Evolutionary conservation across 306 rosid genomes (phyloP).

Genomic region (Begonia fuchsioides): DNA sequence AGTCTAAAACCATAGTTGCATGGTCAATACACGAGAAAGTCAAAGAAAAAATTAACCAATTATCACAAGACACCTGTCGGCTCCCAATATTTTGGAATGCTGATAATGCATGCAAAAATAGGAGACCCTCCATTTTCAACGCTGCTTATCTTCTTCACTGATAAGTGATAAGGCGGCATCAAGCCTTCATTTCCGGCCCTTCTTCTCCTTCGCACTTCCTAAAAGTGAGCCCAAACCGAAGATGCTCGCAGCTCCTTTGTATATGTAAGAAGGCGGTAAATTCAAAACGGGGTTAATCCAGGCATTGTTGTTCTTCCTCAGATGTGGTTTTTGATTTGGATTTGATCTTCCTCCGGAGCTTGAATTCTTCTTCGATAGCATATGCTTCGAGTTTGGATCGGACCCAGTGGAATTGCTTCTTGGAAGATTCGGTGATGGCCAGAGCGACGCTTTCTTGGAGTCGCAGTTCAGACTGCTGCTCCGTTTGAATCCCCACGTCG

Average conservation of each 20-base stretch:
- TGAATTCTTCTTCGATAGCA: constrained; percentile 20
- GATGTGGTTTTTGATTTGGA: constrained; percentile 35
- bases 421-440: constrained; percentile 38
- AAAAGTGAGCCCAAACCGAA: constrained; percentile 65
- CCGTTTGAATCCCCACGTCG: constrained; percentile 82
- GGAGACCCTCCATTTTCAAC: no score
- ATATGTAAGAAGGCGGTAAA: constrained; percentile 60
- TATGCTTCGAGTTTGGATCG: constrained; percentile 32
- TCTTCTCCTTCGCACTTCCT: constrained; percentile 45
- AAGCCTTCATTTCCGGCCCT: constrained; percentile 32
- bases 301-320: constrained; percentile 41
- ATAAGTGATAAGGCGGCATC: no score
- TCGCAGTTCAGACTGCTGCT: constrained; percentile 65
- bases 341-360: constrained; percentile 5
- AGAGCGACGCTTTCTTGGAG: constrained; percentile 26
- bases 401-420: constrained; percentile 80
- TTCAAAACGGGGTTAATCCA: constrained; percentile 59
- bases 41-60: no score
- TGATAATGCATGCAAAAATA: no score
- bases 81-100: no score
- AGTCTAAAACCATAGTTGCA: no score
- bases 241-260: constrained; percentile 51
- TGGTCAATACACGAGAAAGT: no score
- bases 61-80: no score
- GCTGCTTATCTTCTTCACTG: no score